A percentile compares a stretch with the other conserved stretches of the same genome.
Conservation (phyloP, 108 stramenopile species). For the Pseudonitzschia pungens region DNA sequence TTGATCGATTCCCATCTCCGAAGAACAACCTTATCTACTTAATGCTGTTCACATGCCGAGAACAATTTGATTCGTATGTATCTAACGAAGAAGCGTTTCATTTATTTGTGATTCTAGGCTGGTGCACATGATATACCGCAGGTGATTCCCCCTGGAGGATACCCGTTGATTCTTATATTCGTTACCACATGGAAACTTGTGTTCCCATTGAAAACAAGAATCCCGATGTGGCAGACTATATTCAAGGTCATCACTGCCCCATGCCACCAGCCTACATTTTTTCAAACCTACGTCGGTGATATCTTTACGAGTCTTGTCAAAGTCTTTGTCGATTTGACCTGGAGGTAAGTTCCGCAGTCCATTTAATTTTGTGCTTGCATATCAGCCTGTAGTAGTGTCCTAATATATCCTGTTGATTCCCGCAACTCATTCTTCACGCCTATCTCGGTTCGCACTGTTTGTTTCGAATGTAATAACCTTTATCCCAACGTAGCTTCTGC, state of each 20-base stretch:
- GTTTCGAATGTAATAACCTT: neutral
- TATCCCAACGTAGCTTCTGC: constrained; percentile 26
- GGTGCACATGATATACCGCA: constrained; percentile 73
- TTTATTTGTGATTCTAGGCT: constrained; percentile 26
- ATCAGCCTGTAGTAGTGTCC: neutral
- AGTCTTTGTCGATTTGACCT: constrained; percentile 89
- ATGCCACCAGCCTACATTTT: constrained; percentile 77
- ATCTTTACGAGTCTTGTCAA: constrained; percentile 91
- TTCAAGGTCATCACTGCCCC: constrained; percentile 74
- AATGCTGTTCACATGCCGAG: neutral
- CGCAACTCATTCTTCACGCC: neutral
- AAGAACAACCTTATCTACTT: neutral
- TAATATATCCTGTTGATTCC: neutral
- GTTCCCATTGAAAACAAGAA: constrained; percentile 70
- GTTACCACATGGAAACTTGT: constrained; percentile 69
- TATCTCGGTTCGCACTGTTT: neutral
- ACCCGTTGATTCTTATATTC: constrained; percentile 75
- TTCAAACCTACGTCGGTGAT: constrained; percentile 82
- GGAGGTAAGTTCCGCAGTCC: constrained; percentile 47
- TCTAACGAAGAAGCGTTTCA: neutral
- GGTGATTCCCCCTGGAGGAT: constrained; percentile 69
- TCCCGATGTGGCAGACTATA: constrained; percentile 82
- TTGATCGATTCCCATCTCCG: neutral
- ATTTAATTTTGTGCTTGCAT: neutral
- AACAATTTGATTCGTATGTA: neutral